Percentiles rank a stretch among this genome's conserved stretches.
phyloP scores from a whole-genome alignment of 139 green algal species.

The Raphidocelis subcapitata region DNA sequence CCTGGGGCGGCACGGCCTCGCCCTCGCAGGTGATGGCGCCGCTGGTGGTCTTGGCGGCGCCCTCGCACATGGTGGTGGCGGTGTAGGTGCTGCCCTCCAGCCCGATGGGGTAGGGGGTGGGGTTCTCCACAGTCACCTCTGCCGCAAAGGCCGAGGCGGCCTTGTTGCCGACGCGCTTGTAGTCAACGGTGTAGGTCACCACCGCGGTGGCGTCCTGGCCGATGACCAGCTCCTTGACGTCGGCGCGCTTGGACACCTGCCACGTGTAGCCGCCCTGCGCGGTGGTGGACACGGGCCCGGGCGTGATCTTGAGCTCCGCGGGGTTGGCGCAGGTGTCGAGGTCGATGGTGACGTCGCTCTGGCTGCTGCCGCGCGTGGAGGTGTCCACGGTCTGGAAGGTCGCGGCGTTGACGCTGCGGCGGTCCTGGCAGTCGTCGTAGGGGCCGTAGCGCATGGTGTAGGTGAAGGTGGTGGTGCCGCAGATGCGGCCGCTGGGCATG shows the following conservation, averaged over 20 bases:
- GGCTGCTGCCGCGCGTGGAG: background rate
- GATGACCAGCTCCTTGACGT: background rate
- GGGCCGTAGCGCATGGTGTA: constrained; percentile 31
- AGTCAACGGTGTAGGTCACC: constrained; percentile 12
- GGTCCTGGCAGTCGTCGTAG: constrained; percentile 9
- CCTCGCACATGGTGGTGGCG: background rate
- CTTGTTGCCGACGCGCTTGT: constrained; percentile 8
- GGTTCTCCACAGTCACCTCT: constrained; percentile 17
- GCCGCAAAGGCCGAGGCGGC: constrained; percentile 5
- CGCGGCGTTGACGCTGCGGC: constrained; percentile 11
- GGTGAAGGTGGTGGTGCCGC: constrained; percentile 15
- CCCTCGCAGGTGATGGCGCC: too few relatives aligned
- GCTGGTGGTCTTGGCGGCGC: too few relatives aligned
- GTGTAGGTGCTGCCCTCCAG: constrained; percentile 1
- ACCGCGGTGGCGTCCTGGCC: background rate
- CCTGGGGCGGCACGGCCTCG: too few relatives aligned
- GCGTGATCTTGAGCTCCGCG: background rate
- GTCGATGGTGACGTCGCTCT: background rate
- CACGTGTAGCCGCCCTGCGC: constrained; percentile 24
- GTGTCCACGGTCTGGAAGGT: constrained; percentile 11
- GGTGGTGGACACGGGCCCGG: background rate
- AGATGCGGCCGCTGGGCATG: constrained; percentile 18
- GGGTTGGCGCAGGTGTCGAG: constrained; percentile 7
- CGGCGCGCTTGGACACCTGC: constrained; percentile 1
- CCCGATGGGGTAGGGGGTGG: background rate